Evolutionary conservation across 1,139 yeast genomes (phyloP), one percentile per base, ranked within the genome.

Genomic region (Pichia sp.): DNA sequence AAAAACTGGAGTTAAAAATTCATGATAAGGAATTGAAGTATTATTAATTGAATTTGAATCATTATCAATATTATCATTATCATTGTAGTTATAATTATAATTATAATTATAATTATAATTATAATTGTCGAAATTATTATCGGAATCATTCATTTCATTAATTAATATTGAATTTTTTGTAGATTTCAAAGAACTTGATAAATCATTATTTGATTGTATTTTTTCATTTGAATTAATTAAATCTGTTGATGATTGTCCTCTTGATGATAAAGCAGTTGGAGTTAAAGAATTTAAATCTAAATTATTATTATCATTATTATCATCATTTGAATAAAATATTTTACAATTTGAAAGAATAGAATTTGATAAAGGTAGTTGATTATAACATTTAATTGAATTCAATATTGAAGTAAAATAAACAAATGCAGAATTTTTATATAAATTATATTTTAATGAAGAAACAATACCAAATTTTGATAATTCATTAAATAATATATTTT

Each of bases 261-360:
- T 36, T 1, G 63, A 58, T n/a, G 63, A 58, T 25, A 58, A 42
- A 2, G 62, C 55, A 11, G 61, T 56, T 25, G 63, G 54, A 7
- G 63, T 54, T 9, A 47, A 7, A 8, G 40, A 5, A 32, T 30
- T 28, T 32, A 34, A 4, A 41, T 44, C 41, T 39, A 43, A 18
- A 36, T 43, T 30, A 28, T 18, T 27, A 30, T 32, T 36, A 10
- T 42, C 43, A 10, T 40, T 37, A 38, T 34, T 28, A 9, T 44
- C 39, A 66, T 90, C 97, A 66, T 86, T 86, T 52, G 97, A 96
- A 63, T 86, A 89, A 60, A 78, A 84, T 40, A 87, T 81, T 60
- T 84, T 85, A 54, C 84, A 79, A 48, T 72, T 72, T 32, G 75
- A 70, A 69, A 86, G 83, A 49, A 74, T 76, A 25, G 76, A 69